Evolutionary conservation across 1,284 basidiomycete genomes (phyloP).

Genomic region (Pseudozyma hubeiensis): DNA sequence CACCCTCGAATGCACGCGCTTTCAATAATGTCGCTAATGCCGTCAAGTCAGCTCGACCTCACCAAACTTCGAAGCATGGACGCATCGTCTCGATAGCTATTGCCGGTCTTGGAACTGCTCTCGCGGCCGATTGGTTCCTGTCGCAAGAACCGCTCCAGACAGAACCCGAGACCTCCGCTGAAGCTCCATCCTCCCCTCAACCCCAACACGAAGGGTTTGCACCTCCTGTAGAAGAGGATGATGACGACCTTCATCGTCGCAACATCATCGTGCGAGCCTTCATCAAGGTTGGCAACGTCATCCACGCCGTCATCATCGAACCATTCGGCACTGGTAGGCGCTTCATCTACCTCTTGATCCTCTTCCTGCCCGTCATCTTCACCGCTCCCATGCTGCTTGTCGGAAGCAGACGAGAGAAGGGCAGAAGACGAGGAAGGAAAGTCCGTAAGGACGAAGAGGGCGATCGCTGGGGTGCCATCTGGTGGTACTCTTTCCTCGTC

Average conservation of each 20-base stretch:
- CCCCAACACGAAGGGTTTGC: constrained; percentile 34
- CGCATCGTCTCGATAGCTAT: constrained; percentile 34
- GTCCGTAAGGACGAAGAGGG: constrained; percentile 50
- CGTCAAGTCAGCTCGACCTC: not conserved
- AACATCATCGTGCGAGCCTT: constrained; percentile 35
- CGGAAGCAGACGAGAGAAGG: constrained; percentile 69
- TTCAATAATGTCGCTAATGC: not conserved
- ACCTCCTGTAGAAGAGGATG: constrained; percentile 43
- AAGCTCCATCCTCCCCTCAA: not conserved
- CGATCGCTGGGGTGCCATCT: constrained; percentile 70
- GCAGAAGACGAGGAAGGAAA: constrained; percentile 42
- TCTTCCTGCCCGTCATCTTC: constrained; percentile 90
- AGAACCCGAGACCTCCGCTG: constrained; percentile 7
- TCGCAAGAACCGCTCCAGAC: constrained; percentile 21
- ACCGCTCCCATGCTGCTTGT: constrained; percentile 86
- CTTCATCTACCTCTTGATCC: constrained; percentile 83
- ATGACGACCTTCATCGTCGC: constrained; percentile 30
- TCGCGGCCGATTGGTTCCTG: constrained; percentile 18
- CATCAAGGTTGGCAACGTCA: constrained; percentile 33
- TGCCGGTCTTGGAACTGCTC: constrained; percentile 25
- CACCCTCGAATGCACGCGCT: not conserved
- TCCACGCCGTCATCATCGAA: constrained; percentile 76
- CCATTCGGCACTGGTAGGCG: constrained; percentile 85
- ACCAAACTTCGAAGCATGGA: not conserved
- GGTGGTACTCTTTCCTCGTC: constrained; percentile 95